phyloP scores from a whole-genome alignment of 2,329 filamentous ascomycete species.

The Aureobasidium melanogenum region DNA sequence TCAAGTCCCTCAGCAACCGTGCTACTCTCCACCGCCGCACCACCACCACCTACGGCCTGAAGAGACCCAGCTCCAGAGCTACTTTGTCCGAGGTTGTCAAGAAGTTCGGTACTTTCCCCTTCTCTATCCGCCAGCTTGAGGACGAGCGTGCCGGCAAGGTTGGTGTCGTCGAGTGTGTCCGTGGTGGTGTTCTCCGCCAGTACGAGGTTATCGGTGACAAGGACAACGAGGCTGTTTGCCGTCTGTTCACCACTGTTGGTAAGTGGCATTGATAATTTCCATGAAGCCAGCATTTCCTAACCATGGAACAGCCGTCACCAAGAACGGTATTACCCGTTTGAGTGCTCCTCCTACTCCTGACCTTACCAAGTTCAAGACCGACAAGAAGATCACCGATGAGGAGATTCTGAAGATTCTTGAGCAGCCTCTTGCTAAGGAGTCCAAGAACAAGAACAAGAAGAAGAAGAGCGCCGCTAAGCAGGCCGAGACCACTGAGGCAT shows the following conservation, averaged over 20 bases:
- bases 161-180: slow-evolving; percentile 92
- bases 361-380: slow-evolving; percentile 74
- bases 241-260: slow-evolving; percentile 89
- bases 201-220: slow-evolving; percentile 96
- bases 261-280: slow-evolving; percentile 35
- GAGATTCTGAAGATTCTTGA: slow-evolving; percentile 92
- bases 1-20: slow-evolving; percentile 82
- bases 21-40: slow-evolving; percentile 91
- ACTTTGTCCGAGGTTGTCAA: slow-evolving; percentile 90
- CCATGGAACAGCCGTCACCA: slow-evolving; percentile 67
- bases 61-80: slow-evolving; percentile 87
- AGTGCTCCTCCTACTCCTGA: slow-evolving; percentile 69
- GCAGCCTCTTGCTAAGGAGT: slow-evolving; percentile 61
- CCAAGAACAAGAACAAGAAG: slow-evolving; percentile 68
- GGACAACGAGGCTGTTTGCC: slow-evolving; percentile 73
- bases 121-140: slow-evolving; percentile 92
- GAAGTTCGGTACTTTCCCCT: slow-evolving; percentile 96
- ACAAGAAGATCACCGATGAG: slow-evolving; percentile 97
- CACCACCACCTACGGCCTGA: slow-evolving; percentile 81
- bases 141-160: slow-evolving; percentile 94
- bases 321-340: slow-evolving; percentile 88
- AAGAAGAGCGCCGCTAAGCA: slow-evolving; percentile 68
- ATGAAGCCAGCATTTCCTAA: background rate
- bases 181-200: slow-evolving; percentile 82
- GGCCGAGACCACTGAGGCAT: slow-evolving; percentile 24